Evolutionary conservation across 73 alveolate genomes (phyloP).

Genomic region (Stentor coeruleus): DNA sequence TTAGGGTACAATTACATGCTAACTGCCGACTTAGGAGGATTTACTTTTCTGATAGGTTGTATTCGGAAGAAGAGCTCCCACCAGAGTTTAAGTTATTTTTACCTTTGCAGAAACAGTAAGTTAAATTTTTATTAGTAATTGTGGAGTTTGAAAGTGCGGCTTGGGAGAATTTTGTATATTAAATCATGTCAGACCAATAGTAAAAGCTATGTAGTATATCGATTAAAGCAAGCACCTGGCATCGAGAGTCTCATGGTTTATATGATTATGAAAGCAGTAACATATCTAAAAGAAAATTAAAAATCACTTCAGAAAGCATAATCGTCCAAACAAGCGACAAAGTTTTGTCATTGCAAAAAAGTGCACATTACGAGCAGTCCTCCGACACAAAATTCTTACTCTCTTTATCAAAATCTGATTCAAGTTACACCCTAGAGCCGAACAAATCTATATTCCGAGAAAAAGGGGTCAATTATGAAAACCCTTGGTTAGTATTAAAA

Average conservation of each 20-base stretch:
- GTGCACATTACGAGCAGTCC: neutral
- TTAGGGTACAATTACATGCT: constrained; percentile 87
- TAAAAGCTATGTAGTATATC: constrained; percentile 26
- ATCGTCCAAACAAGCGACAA: constrained; percentile 25
- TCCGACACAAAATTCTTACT: neutral
- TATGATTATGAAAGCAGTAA: constrained; percentile 71
- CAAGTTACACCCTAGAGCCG: constrained; percentile 4
- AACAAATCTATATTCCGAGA: neutral
- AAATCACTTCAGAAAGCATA: constrained; percentile 16
- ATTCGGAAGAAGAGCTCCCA: constrained; percentile 73
- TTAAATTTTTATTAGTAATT: too few relatives aligned
- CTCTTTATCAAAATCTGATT: constrained; percentile 21
- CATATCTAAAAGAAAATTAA: constrained; percentile 42
- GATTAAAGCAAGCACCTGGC: constrained; percentile 58
- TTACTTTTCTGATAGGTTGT: constrained; percentile 80
- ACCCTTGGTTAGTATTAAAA: constrained; percentile 39
- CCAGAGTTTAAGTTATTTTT: constrained; percentile 67
- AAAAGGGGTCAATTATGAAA: constrained; percentile 22
- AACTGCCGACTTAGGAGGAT: constrained; percentile 90
- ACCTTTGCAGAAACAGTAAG: too few relatives aligned
- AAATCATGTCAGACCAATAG: constrained; percentile 22
- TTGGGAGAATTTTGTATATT: neutral
- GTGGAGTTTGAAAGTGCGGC: neutral
- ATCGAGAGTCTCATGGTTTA: constrained; percentile 71
- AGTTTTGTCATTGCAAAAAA: neutral